These are phyloP conservation scores for Yarrowia phangngaensis DNA, from an alignment of 805 yeast species.

Conservation along the genomic window DNA sequence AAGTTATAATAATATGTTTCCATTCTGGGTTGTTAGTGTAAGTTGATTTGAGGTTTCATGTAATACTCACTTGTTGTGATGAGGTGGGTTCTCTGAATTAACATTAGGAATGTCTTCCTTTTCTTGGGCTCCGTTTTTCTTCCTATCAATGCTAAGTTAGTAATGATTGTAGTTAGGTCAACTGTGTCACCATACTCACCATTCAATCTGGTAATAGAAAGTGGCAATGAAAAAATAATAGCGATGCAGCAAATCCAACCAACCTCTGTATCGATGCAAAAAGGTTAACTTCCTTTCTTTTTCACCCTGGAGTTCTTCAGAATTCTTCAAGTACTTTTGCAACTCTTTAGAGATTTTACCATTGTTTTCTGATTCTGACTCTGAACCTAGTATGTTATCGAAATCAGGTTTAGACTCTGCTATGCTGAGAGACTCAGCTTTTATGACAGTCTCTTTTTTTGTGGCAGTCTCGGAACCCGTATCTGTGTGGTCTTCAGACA, in stretches of 20 bases:
- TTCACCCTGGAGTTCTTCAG: conserved; percentile 5
- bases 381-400: conserved; percentile 12
- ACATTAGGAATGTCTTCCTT: not conserved
- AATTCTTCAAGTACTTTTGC: conserved; percentile 8
- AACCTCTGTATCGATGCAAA: conserved; percentile 41
- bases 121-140: no score
- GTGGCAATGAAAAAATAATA: conserved; percentile 75
- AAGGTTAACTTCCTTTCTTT: conserved; percentile 35
- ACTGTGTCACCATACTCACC: conserved; percentile 21
- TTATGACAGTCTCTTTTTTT: no score
- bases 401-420: not conserved
- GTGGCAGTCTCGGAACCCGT: no score
- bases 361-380: conserved; percentile 8
- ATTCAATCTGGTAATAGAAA: conserved; percentile 55
- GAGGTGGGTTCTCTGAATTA: not conserved
- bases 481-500: no score
- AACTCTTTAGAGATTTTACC: not conserved
- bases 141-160: no score
- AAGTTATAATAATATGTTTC: conserved; percentile 1
- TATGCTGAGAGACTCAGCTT: no score
- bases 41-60: no score
- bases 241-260: conserved; percentile 67
- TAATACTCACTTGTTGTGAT: no score
- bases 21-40: not conserved
- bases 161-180: no score